phyloP scores from a whole-genome alignment of 495 filamentous ascomycete species.

The Filosporella fistucella region DNA sequence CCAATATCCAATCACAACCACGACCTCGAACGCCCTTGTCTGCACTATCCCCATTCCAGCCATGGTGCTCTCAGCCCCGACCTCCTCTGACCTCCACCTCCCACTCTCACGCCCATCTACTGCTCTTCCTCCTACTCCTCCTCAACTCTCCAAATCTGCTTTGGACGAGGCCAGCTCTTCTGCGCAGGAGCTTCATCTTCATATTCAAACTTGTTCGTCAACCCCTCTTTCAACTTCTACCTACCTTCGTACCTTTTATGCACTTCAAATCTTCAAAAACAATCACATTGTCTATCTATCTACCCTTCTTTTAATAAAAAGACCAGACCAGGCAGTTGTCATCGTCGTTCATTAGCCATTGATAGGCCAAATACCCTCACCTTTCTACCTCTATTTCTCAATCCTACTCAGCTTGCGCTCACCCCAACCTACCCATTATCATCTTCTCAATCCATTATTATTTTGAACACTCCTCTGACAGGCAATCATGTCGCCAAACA shows the following conservation, averaged over 20 bases:
- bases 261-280: constrained; percentile 24
- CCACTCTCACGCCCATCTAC: not conserved
- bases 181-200: constrained; percentile 5
- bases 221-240: constrained; percentile 18
- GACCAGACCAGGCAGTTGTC: constrained; percentile 20
- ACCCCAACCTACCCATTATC: constrained; percentile 21
- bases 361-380: constrained; percentile 19
- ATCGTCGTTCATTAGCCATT: constrained; percentile 24
- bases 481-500: constrained; percentile 31
- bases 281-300: constrained; percentile 21
- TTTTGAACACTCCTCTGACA: constrained; percentile 32
- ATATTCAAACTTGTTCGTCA: constrained; percentile 26
- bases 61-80: not conserved
- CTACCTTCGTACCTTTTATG: constrained; percentile 20
- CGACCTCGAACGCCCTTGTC: not conserved
- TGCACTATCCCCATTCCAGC: not conserved
- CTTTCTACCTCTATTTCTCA: constrained; percentile 19
- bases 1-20: not conserved
- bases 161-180: constrained; percentile 15
- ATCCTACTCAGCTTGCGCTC: constrained; percentile 8
- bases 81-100: not conserved
- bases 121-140: constrained; percentile 9
- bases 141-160: constrained; percentile 19
- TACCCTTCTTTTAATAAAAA: constrained; percentile 18
- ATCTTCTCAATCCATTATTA: constrained; percentile 17